phyloP scores from a whole-genome alignment of 139 green algal species.

The Chlamydomonas sp. region DNA sequence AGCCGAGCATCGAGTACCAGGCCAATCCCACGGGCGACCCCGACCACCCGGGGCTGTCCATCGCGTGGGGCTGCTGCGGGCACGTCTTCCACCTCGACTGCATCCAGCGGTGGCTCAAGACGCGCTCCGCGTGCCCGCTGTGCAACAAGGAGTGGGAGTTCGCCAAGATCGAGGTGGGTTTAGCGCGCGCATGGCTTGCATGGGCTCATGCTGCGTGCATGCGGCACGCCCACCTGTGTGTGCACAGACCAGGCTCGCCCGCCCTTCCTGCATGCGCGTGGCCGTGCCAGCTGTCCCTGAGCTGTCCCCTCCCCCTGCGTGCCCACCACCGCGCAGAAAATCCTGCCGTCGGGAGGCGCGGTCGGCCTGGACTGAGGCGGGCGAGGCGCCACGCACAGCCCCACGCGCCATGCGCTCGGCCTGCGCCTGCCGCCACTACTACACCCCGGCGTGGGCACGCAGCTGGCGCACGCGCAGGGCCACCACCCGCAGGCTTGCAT shows the following conservation, averaged over 20 bases:
- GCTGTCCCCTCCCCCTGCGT: neutral
- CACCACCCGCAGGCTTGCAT: no score
- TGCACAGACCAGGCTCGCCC: no score
- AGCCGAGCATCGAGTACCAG: conserved; percentile 96
- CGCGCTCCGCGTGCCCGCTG: conserved; percentile 81
- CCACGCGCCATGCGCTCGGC: no score
- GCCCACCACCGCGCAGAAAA: conserved; percentile 8
- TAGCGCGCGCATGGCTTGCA: neutral
- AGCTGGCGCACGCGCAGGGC: no score
- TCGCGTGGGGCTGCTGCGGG: conserved; percentile 89
- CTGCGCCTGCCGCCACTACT: no score
- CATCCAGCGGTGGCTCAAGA: conserved; percentile 97
- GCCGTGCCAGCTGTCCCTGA: no score
- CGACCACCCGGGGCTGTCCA: conserved; percentile 84
- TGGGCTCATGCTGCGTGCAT: neutral
- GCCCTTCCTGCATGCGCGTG: no score
- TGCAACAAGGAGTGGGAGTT: conserved; percentile 97
- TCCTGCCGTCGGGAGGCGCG: conserved; percentile 6
- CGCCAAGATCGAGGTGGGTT: conserved; percentile 75
- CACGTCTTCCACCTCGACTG: conserved; percentile 98
- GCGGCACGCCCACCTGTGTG: no score
- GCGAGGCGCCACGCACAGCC: no score
- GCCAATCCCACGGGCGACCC: conserved; percentile 87
- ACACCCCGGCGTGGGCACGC: no score
- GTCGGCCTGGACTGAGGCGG: conserved; percentile 17